These are phyloP conservation scores for Ustilago shanxiensis DNA, from an alignment of 1,284 basidiomycete genomes.

Conservation along the genomic window DNA sequence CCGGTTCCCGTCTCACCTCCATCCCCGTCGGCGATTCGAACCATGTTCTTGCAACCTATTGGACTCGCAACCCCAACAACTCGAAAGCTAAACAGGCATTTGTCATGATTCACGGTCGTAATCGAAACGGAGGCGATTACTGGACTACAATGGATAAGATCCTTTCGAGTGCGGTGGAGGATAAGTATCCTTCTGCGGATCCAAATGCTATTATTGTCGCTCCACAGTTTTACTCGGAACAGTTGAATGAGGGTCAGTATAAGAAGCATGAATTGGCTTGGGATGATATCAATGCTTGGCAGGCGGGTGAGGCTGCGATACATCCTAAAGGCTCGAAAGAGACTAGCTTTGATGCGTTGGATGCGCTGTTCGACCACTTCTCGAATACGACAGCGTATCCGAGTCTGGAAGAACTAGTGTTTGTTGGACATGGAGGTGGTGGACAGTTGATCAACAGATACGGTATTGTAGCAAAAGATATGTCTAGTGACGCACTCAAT, in stretches of 20 bases:
- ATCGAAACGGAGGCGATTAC: conserved; percentile 59
- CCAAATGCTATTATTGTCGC: conserved; percentile 59
- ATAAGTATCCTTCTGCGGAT: conserved; percentile 33
- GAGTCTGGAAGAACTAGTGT: conserved; percentile 57
- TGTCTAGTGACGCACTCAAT: conserved; percentile 20
- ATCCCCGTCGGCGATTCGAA: conserved; percentile 41
- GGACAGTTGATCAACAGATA: conserved; percentile 67
- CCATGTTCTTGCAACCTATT: conserved; percentile 55
- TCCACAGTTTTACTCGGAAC: conserved; percentile 61
- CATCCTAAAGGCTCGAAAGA: conserved; percentile 54
- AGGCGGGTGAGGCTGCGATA: conserved; percentile 61
- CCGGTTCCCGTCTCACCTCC: conserved; percentile 47
- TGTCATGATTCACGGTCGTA: conserved; percentile 67
- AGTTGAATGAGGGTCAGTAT: conserved; percentile 62
- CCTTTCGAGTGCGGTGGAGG: conserved; percentile 47
- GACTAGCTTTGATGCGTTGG: conserved; percentile 64
- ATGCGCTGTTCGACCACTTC: conserved; percentile 61
- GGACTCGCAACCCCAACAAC: conserved; percentile 43
- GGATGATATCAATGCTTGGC: conserved; percentile 66
- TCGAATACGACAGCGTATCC: conserved; percentile 54
- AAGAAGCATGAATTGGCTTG: conserved; percentile 57
- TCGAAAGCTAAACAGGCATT: conserved; percentile 54
- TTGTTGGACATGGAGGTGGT: conserved; percentile 69
- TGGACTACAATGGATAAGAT: conserved; percentile 61
- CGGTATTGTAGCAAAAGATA: conserved; percentile 57